Evolutionary conservation across 2,329 filamentous ascomycete genomes (phyloP), one percentile per base, ranked within the genome.

Genomic region (Fusarium brachygibbosum): DNA sequence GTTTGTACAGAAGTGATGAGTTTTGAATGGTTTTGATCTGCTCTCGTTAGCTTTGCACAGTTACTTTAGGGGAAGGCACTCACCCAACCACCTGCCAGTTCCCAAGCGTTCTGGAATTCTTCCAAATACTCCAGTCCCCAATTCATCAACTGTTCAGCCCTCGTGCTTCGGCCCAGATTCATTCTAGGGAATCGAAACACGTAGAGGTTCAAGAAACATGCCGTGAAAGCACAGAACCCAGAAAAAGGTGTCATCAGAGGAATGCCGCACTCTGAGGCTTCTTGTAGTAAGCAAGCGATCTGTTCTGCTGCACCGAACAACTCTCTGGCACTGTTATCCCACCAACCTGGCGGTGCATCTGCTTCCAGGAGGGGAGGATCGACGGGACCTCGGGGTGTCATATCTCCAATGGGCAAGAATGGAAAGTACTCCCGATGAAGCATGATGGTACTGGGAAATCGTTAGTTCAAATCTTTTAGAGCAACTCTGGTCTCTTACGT

Each of bases 171-270:
- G 1, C 52, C 52, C 1, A 73, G 41, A 10, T 82, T 83, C 78
- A 83, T 83, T 3, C 74, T 73, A 0, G 82, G 82, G 28, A 82
- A 84, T 6, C 71, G 54, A 5, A 73, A 75, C 3, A 80, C 74
- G 58, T 83, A 83, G 0, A 81, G 63, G 28, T 82, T 83, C 49
- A 83, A 76, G 6, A 80, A 81, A 2, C 79, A 80, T 0, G 82
- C 81, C 0, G 82, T 83, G 37, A 84, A 84, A 3, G 79, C 79
- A 54, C 82, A 83, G n/a, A 84, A 83, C 0, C 81, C 82, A 0
- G 80, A 76, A 55, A 83, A 84, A 0, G 82, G 82, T 0, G 81
- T 82, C 60, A 78, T 74, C 0, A 83, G 70, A 2, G 77, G 75
- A 0, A 78, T 76, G 0, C 77, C 79, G 6, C 77, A 79, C 11